Conservation (phyloP, 2,329 filamentous ascomycete species). For the Immersiporthe knoxdaviesiana region DNA sequence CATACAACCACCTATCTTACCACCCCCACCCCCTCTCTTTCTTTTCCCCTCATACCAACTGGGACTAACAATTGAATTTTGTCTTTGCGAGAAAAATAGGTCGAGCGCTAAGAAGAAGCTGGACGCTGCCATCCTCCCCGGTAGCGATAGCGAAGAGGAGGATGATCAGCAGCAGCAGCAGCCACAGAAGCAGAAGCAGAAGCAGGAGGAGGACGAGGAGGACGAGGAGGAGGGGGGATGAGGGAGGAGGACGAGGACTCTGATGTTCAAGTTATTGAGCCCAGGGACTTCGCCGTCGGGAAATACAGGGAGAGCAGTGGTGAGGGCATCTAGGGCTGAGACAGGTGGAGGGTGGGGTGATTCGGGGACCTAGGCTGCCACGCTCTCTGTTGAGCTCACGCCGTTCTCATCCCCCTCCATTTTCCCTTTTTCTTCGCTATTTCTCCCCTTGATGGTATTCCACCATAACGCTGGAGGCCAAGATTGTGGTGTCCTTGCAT, state of each 20-base stretch:
- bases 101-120: slow-evolving; percentile 1
- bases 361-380: background rate
- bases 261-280: too few relatives aligned
- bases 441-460: background rate
- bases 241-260: background rate
- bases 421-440: too few relatives aligned
- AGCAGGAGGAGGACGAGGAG: too few relatives aligned
- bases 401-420: too few relatives aligned
- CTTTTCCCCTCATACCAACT: background rate
- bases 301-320: too few relatives aligned
- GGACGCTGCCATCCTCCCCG: too few relatives aligned
- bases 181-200: too few relatives aligned
- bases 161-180: too few relatives aligned
- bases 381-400: background rate
- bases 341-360: background rate
- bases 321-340: background rate
- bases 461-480: too few relatives aligned
- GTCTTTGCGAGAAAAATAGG: too few relatives aligned
- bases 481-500: background rate
- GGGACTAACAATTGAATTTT: too few relatives aligned
- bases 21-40: too few relatives aligned
- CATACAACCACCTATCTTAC: background rate
- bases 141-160: background rate
- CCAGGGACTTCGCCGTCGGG: background rate
- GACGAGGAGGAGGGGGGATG: background rate